Evolutionary conservation across 371 early-diverging fungal species (phyloP), one percentile per base, ranked within the genome.

Genomic region (Mucor velutinosus): DNA sequence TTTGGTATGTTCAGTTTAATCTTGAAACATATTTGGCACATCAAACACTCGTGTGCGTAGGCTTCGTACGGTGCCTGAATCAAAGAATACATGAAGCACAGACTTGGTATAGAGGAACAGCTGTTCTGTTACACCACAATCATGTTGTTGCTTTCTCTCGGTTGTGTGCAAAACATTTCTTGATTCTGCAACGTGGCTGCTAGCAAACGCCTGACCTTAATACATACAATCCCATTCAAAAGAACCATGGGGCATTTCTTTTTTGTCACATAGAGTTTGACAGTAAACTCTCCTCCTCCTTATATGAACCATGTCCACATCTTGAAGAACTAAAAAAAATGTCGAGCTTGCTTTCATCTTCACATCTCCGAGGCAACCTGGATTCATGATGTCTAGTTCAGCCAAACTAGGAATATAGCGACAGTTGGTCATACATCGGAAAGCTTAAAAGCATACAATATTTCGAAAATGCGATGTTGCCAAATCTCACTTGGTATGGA

Each of bases 31-130:
- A 57, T 57, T 27, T 17, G 57, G 33, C 32, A 57, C 32, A 57
- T 57, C 57, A 57, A 57, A 32, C 57, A 57, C 57, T 57, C 23
- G 25, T 29, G 23, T 11, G 12, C n/a, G 49, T 49, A 49, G 49
- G 49, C 11, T 41, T 10, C 12, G 37, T 35, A 23, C 23, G 33
- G 57, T 57, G 15, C 30, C 30, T 57, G 15, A 57, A 33, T n/a
- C 30, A 29, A 57, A 25, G n/a, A 57, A 57, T n/a, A 41, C 41
- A 4, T 53, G 53, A 65, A 41, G 65, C 53, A 55, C 53, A 64
- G 56, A 64, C 39, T 39, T 41, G 45, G 32, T n/a, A 27, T 14
- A 0, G 27, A 53, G 53, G 21, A 47, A 53, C 53, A 27, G 14
- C 23, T 27, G 5, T 53, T 53, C 53, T 53, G 53, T 53, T 53